A percentile compares a stretch with the other conserved stretches of the same genome.
phyloP scores from a whole-genome alignment of 257 asterid genomes.

The Ilex asprella region DNA sequence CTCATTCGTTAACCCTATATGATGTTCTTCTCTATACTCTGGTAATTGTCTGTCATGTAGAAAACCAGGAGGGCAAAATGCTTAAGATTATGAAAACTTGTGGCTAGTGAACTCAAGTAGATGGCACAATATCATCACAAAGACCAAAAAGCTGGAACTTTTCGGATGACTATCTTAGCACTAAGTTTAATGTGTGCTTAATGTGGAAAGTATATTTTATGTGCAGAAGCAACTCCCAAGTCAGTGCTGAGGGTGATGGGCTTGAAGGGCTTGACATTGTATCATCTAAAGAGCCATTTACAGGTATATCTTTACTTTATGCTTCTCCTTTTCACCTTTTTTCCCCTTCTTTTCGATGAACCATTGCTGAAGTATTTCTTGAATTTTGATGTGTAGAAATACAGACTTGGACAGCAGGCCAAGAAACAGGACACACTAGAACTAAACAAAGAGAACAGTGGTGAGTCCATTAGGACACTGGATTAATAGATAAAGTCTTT shows the following conservation, averaged over 20 bases:
- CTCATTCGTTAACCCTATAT: no score
- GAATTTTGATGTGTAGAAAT: constrained; percentile 44
- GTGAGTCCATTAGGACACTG: constrained; percentile 24
- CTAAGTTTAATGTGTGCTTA: not conserved
- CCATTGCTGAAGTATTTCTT: not conserved
- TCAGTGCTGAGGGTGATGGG: constrained; percentile 87
- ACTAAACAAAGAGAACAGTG: constrained; percentile 35
- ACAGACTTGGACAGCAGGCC: constrained; percentile 75
- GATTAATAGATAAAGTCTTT: no score
- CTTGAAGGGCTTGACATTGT: constrained; percentile 75
- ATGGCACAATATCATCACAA: no score
- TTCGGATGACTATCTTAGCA: no score
- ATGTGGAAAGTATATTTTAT: constrained; percentile 4
- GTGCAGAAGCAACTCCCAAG: constrained; percentile 94
- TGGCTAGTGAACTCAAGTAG: no score
- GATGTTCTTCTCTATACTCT: no score
- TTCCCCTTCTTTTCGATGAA: no score
- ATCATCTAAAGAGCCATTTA: constrained; percentile 85
- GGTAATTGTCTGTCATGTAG: no score
- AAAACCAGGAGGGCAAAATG: no score
- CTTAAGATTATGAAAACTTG: no score
- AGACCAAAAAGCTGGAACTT: no score
- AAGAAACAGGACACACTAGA: constrained; percentile 39
- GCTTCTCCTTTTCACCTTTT: no score
- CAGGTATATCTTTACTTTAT: constrained; percentile 38